Conservation (phyloP, 1,284 basidiomycete genomes). For the Stygiomarasmius scandens region DNA sequence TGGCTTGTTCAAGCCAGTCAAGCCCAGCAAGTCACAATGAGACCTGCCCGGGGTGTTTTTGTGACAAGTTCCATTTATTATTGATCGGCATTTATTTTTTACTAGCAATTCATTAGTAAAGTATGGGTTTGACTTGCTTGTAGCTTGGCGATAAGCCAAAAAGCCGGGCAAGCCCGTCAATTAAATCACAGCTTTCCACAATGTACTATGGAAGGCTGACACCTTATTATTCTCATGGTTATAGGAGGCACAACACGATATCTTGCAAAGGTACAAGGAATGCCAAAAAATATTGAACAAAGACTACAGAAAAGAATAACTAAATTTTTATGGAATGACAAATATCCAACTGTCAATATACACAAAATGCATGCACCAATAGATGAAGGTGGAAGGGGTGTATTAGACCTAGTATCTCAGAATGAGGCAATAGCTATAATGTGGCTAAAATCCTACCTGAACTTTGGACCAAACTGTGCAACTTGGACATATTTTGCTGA, state of each 20-base stretch:
- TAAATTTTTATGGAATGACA: slow-evolving; percentile 17
- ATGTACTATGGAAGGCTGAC: slow-evolving; percentile 17
- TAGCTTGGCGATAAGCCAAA: no score
- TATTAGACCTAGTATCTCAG: slow-evolving; percentile 10
- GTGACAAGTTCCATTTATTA: no score
- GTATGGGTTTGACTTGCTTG: no score
- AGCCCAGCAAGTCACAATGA: no score
- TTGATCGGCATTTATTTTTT: no score
- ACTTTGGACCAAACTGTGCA: neutral
- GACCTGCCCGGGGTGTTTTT: no score
- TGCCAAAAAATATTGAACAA: slow-evolving; percentile 6
- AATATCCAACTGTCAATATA: slow-evolving; percentile 7
- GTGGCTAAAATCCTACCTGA: slow-evolving; percentile 16
- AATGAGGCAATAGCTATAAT: slow-evolving; percentile 22
- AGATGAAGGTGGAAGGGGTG: slow-evolving; percentile 15
- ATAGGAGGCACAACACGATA: slow-evolving; percentile 19
- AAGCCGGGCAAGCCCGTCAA: no score
- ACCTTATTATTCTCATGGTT: slow-evolving; percentile 18
- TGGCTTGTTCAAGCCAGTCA: no score
- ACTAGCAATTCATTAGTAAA: no score
- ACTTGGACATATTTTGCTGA: no score
- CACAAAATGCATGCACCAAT: slow-evolving; percentile 4
- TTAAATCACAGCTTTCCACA: no score
- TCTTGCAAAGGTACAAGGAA: slow-evolving; percentile 22
- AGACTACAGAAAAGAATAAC: slow-evolving; percentile 8